phyloP scores from a whole-genome alignment of 805 yeast genomes.

The Vanderwaltozyma polyspora region DNA sequence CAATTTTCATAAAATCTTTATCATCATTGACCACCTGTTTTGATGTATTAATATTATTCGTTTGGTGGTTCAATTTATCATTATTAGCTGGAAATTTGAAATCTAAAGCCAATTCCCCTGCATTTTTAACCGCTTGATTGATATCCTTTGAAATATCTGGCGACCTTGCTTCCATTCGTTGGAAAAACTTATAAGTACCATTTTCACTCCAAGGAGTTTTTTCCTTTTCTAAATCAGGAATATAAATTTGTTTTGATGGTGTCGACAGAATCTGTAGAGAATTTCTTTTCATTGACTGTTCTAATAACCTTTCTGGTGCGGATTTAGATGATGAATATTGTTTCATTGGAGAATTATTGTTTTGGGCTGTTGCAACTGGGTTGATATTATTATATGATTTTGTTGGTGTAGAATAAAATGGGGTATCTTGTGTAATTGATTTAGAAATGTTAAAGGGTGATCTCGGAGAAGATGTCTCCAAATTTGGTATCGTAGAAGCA shows the following conservation, averaged over 20 bases:
- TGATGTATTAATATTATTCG: neutral
- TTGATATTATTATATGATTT: too few species aligned
- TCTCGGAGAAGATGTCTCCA: neutral
- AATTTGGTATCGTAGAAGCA: neutral
- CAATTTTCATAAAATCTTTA: conserved; percentile 14
- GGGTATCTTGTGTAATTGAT: neutral
- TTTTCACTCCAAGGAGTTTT: conserved; percentile 8
- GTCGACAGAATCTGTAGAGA: conserved; percentile 18
- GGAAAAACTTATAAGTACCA: conserved; percentile 18
- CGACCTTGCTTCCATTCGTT: conserved; percentile 11
- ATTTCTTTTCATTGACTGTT: conserved; percentile 1
- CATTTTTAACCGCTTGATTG: too few species aligned
- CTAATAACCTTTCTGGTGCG: too few species aligned
- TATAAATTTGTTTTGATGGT: conserved; percentile 19
- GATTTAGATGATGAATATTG: neutral
- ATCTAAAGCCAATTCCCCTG: too few species aligned
- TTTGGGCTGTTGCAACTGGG: neutral
- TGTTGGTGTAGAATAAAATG: too few species aligned
- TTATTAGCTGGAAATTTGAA: conserved; percentile 16
- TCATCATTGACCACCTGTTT: conserved; percentile 2
- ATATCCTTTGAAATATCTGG: too few species aligned
- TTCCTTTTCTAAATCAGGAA: conserved; percentile 18
- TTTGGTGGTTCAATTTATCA: neutral
- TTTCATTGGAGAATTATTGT: neutral
- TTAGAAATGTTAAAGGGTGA: neutral